Percentiles rank a stretch among this genome's conserved stretches.
Evolutionary conservation across 2,329 filamentous ascomycete genomes (phyloP).

Genomic region (Geosmithia putterillii): DNA sequence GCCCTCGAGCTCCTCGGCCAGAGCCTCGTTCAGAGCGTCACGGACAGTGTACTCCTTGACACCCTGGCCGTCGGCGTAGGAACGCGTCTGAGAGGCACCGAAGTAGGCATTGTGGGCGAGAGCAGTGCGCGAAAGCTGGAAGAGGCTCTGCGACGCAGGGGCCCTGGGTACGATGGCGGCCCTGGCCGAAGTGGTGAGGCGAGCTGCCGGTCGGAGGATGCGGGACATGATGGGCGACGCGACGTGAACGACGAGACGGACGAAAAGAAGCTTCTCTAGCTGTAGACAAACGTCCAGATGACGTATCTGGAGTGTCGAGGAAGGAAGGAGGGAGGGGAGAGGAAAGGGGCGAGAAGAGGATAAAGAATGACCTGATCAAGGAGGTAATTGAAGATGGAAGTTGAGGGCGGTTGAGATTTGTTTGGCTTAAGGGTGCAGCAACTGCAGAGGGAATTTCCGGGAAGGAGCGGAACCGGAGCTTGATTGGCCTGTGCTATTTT

Average conservation of each 20-base stretch:
- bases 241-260: not conserved
- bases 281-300: not conserved
- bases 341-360: not conserved
- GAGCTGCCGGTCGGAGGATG: constrained; percentile 36
- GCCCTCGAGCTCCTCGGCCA: constrained; percentile 90
- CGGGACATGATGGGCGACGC: constrained; percentile 34
- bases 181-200: constrained; percentile 31
- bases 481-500: constrained; percentile 1
- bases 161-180: constrained; percentile 15
- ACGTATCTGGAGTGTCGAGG: not conserved
- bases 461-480: not conserved
- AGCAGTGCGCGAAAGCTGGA: constrained; percentile 23
- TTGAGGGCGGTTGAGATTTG: not conserved
- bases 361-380: not conserved
- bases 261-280: not conserved
- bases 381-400: not conserved
- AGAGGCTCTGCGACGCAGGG: constrained; percentile 19
- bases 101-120: constrained; percentile 23
- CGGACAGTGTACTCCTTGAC: constrained; percentile 91
- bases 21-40: constrained; percentile 94
- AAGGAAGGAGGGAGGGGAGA: too few species aligned
- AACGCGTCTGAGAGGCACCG: constrained; percentile 24
- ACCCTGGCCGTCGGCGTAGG: constrained; percentile 45
- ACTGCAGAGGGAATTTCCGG: constrained; percentile 3
- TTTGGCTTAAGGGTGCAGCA: not conserved